phyloP scores from a whole-genome alignment of 2,329 filamentous ascomycete species.

The Bimuria novae-zelandiae region DNA sequence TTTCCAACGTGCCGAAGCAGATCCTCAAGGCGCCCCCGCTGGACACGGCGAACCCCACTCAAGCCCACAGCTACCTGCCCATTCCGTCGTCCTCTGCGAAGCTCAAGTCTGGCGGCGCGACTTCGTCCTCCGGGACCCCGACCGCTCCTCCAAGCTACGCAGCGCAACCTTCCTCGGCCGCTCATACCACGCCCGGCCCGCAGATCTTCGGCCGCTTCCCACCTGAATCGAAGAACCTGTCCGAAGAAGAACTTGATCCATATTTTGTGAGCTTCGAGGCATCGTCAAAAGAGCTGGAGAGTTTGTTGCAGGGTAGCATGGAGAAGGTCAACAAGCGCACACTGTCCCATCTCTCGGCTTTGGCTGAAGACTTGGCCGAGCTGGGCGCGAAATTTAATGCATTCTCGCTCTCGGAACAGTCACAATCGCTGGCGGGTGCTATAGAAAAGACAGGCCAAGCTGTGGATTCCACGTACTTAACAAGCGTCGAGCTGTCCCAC shows the following conservation, averaged over 20 bases:
- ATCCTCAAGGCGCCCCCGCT: conserved; percentile 94
- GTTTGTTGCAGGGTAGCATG: conserved; percentile 86
- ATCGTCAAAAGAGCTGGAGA: conserved; percentile 88
- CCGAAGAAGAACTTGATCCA: conserved; percentile 88
- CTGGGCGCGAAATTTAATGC: conserved; percentile 95
- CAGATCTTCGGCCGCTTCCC: conserved; percentile 82
- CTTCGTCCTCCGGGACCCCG: conserved; percentile 56
- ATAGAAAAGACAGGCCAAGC: conserved; percentile 96
- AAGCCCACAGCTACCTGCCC: conserved; percentile 85
- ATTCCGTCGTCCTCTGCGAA: conserved; percentile 85
- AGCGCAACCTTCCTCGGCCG: conserved; percentile 57
- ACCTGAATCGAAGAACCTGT: conserved; percentile 73
- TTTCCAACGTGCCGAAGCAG: conserved; percentile 90
- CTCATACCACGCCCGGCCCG: conserved; percentile 61
- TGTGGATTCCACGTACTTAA: conserved; percentile 93
- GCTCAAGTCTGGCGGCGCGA: conserved; percentile 64
- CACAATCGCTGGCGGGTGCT: conserved; percentile 82
- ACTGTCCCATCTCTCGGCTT: conserved; percentile 78
- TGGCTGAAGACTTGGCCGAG: conserved; percentile 88
- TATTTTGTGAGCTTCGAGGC: conserved; percentile 95
- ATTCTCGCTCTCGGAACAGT: conserved; percentile 92
- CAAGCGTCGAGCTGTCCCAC: conserved; percentile 86
- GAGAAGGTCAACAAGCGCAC: conserved; percentile 95
- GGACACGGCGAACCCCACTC: conserved; percentile 87
- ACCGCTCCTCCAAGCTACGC: conserved; percentile 58